These are phyloP conservation scores for Solanum medicagineum DNA, from an alignment of 257 asterid genomes.

Conservation along the genomic window DNA sequence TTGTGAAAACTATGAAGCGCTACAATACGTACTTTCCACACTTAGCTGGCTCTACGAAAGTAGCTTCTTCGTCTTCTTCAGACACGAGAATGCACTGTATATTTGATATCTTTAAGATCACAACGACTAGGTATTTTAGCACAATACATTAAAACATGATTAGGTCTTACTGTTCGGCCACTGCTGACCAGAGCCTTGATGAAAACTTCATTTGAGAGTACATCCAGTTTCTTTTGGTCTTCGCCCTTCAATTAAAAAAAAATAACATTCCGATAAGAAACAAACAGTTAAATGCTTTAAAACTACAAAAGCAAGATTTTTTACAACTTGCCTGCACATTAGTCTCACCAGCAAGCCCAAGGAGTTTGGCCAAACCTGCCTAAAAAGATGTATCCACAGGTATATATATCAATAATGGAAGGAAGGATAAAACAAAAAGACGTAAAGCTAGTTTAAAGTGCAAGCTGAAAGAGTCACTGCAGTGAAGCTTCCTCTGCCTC, in stretches of 20 bases:
- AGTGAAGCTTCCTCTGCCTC: background rate
- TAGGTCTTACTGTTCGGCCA: slow-evolving; percentile 71
- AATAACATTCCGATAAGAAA: background rate
- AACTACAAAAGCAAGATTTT: background rate
- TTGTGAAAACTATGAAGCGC: background rate
- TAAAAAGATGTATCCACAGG: slow-evolving; percentile 15
- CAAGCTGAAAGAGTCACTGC: background rate
- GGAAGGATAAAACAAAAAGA: background rate
- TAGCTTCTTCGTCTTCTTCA: slow-evolving; percentile 92
- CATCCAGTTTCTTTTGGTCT: slow-evolving; percentile 94
- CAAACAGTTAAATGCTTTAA: background rate
- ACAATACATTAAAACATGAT: background rate
- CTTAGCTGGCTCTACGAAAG: slow-evolving; percentile 57
- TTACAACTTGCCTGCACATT: slow-evolving; percentile 72
- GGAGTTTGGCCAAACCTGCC: slow-evolving; percentile 96
- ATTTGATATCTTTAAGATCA: background rate
- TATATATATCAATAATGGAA: background rate
- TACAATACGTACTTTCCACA: slow-evolving; percentile 67
- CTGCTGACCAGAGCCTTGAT: slow-evolving; percentile 90
- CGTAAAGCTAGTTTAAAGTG: background rate
- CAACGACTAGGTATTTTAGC: background rate
- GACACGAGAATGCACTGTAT: slow-evolving; percentile 90
- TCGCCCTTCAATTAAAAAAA: slow-evolving; percentile 35
- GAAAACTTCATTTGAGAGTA: slow-evolving; percentile 89
- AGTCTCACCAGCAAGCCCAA: slow-evolving; percentile 97